These are phyloP conservation scores for Colletotrichum cordylinicola DNA, from an alignment of 2,329 filamentous ascomycete genomes.

Conservation along the genomic window DNA sequence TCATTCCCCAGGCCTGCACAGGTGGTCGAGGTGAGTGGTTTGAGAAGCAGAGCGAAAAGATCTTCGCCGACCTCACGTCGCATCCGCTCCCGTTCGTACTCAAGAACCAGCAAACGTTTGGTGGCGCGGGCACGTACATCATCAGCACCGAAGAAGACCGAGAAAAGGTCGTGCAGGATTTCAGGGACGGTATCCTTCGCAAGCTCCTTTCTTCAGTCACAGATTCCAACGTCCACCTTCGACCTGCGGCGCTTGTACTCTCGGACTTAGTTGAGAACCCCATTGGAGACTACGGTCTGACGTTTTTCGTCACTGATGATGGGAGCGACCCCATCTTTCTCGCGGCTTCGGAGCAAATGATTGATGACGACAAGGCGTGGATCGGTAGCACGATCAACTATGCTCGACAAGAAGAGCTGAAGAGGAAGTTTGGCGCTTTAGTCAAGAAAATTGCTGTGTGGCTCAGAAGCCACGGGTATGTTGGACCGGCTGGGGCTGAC, in stretches of 20 bases:
- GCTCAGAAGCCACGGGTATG: constrained; percentile 33
- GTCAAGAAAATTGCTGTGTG: constrained; percentile 28
- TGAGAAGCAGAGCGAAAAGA: constrained; percentile 26
- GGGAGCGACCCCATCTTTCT: constrained; percentile 31
- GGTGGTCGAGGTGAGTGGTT: constrained; percentile 35
- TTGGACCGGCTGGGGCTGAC: constrained; percentile 38
- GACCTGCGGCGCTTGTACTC: constrained; percentile 35
- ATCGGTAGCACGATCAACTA: constrained; percentile 40
- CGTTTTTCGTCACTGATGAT: constrained; percentile 36
- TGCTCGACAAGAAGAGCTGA: constrained; percentile 31
- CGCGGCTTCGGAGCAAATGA: constrained; percentile 39
- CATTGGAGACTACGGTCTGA: constrained; percentile 36
- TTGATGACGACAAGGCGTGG: constrained; percentile 35
- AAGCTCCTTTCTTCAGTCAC: constrained; percentile 36
- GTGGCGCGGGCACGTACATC: constrained; percentile 40
- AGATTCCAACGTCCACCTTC: constrained; percentile 32
- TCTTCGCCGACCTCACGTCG: constrained; percentile 28
- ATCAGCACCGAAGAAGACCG: constrained; percentile 31
- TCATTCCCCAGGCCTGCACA: constrained; percentile 31
- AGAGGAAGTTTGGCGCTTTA: constrained; percentile 29
- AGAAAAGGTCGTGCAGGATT: constrained; percentile 24
- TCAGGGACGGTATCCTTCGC: constrained; percentile 31
- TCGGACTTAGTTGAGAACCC: constrained; percentile 35
- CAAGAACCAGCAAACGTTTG: constrained; percentile 42
- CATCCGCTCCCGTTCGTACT: constrained; percentile 38